Conservation (phyloP, 2,329 filamentous ascomycete species). For the Fusarium goolgardi region DNA sequence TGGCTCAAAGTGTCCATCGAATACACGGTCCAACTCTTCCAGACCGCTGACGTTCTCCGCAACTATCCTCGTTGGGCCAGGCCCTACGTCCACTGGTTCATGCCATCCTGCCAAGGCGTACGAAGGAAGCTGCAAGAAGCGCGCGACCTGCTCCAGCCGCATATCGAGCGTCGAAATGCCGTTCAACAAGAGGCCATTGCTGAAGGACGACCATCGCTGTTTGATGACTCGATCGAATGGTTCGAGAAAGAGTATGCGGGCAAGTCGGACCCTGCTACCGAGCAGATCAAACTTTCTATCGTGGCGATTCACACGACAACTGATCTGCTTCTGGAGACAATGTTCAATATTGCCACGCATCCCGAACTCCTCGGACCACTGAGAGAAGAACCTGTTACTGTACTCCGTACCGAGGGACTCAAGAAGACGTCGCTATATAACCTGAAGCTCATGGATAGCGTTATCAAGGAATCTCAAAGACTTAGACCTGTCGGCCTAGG, state of each 20-base stretch:
- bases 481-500: constrained; percentile 55
- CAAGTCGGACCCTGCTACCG: constrained; percentile 27
- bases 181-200: constrained; percentile 48
- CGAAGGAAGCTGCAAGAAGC: constrained; percentile 43
- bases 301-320: constrained; percentile 67
- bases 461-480: constrained; percentile 63
- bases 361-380: constrained; percentile 53
- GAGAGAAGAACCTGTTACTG: constrained; percentile 54
- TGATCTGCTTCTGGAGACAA: constrained; percentile 37
- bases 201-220: not conserved
- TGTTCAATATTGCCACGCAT: constrained; percentile 55
- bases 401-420: constrained; percentile 50
- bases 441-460: constrained; percentile 61
- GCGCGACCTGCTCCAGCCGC: constrained; percentile 42
- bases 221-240: constrained; percentile 65
- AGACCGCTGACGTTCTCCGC: constrained; percentile 47
- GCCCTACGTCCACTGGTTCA: constrained; percentile 59
- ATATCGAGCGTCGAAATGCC: constrained; percentile 34
- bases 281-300: constrained; percentile 51
- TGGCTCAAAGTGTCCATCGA: constrained; percentile 59
- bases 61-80: constrained; percentile 59
- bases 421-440: constrained; percentile 58
- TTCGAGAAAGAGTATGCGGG: constrained; percentile 59
- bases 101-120: constrained; percentile 48
- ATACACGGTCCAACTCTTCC: constrained; percentile 58